Base-by-base conservation (phyloP, 83 land plant species). In the Isoetes engelmannii region DNA sequence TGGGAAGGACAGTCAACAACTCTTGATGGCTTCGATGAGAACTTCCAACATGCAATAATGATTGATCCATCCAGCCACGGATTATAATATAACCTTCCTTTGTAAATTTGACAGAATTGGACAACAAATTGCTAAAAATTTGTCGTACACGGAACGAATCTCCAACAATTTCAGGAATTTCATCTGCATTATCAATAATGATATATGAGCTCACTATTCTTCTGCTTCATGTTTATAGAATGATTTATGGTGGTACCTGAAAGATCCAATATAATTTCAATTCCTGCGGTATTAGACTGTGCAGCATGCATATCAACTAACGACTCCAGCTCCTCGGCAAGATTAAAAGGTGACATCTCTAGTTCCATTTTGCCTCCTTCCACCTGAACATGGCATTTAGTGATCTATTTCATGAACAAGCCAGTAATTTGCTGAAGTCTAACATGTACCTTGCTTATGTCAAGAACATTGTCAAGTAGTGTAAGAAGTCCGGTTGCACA, bases 401-500 rank as follows among this genome's bases (percentile, higher is more conserved):
- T 51, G 54, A 51, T 10, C 54, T 12, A 51, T 51, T 12, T 51
- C 54, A 10, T 12, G 54, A 51, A 51, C 37, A 28, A 28, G 37
- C 37, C 37, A 0, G 37, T 28, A 28, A 28, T 28, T 28, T 28
- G 2, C 37, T 28, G 0, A 0, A 28, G 37, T 0, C 37, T 28
- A 0, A 0, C 2, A 28, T 65, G 28, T 70, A 75, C 78, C 78
- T 75, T 75, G 19, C 76, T 63, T 37, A 75, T 75, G 70, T 75
- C 78, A 6, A 75, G 78, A 21, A 72, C 78, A 49, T 74, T 58
- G 58, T 75, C 70, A 37, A 75, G 44, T 44, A 75, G 48, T 41
- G 74, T 67, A 47, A 75, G 76, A 49, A 75, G 74, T 9, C 76
- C 76, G 8, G 74, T 69, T 54, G 78, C 78, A 69, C 78, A 75